A percentile compares a stretch with the other conserved stretches of the same genome.
Conservation (phyloP, 768 basidiomycete genomes). For the Mycena metata region DNA sequence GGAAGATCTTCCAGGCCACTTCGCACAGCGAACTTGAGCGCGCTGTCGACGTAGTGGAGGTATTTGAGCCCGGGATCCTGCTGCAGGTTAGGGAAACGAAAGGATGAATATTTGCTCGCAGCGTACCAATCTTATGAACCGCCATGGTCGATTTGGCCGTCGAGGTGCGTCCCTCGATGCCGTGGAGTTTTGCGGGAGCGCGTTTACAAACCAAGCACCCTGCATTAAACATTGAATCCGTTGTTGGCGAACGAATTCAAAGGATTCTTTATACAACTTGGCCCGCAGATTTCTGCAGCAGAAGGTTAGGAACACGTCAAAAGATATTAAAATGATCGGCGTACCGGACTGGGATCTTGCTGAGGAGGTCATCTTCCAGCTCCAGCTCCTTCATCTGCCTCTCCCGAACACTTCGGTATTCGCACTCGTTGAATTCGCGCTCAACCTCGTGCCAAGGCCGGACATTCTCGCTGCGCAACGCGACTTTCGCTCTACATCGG, state of each 20-base stretch:
- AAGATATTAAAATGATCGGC: slow-evolving; percentile 43
- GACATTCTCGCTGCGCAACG: slow-evolving; percentile 78
- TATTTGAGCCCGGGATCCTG: slow-evolving; percentile 85
- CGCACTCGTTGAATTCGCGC: slow-evolving; percentile 82
- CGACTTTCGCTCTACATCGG: slow-evolving; percentile 75
- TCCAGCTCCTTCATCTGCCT: slow-evolving; percentile 93
- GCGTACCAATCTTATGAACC: slow-evolving; percentile 87
- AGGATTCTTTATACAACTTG: slow-evolving; percentile 91
- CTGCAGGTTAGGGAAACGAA: slow-evolving; percentile 20
- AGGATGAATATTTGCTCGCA: not conserved
- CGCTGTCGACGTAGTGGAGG: slow-evolving; percentile 88
- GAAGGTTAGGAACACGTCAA: slow-evolving; percentile 5
- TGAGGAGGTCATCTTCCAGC: slow-evolving; percentile 87
- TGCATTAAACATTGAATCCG: slow-evolving; percentile 89
- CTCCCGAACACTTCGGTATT: slow-evolving; percentile 89
- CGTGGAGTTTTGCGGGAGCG: slow-evolving; percentile 66
- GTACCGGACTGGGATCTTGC: slow-evolving; percentile 88
- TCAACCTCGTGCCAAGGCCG: slow-evolving; percentile 90
- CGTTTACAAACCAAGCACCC: slow-evolving; percentile 94
- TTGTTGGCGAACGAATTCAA: slow-evolving; percentile 90
- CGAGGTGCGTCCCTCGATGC: slow-evolving; percentile 63
- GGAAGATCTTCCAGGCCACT: slow-evolving; percentile 89
- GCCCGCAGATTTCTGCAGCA: slow-evolving; percentile 80
- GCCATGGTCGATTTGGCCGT: slow-evolving; percentile 79
- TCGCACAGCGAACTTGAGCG: slow-evolving; percentile 82